Evolutionary conservation across 1,284 basidiomycete species (phyloP), one percentile per base, ranked within the genome.

Genomic region (Fistulina hepatica): DNA sequence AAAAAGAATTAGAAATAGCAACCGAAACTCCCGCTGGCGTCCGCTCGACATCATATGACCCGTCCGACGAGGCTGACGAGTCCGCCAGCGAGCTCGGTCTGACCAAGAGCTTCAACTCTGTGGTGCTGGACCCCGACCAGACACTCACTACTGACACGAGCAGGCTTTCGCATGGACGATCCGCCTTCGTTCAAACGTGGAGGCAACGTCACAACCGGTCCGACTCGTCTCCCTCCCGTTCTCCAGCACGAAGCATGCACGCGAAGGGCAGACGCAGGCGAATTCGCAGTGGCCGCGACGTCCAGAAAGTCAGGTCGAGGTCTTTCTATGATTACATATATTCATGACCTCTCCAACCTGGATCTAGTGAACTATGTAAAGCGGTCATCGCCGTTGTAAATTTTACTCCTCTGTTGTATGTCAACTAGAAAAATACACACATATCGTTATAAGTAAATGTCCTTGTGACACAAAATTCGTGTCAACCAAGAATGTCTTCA

Each of bases 171-270:
- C 37, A 41, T 23, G 20, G 44, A 36, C 46, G 46, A 7, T 36
- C 46, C 8, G 44, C 48, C 12, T n/a, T n/a, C n/a, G n/a, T n/a
- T n/a, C n/a, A n/a, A n/a, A 15, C 42, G n/a, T 47, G 38, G 40
- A 36, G 23, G 7, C 34, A 28, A 10, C 28, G 40, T 7, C 60
- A 46, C n/a, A 39, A 25, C 16, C 55, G 65, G 27, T 62, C 63
- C 10, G 44, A 52, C 9, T 64, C 64, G n/a, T 67, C 64, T 3
- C 64, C 64, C 13, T 69, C 66, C 19, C 61, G 60, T 10, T 69
- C 66, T 9, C 65, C 65, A 23, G 58, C 48, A 4, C 46, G 59
- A 37, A 40, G 44, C 20, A 42, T 39, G 7, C 39, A 44, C 13
- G 50, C 51, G 27, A 46, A 47, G 9, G 41, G 43, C 15, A 23